Base-by-base conservation (phyloP, 164 flowering plant species). In the Vitis cinerea region DNA sequence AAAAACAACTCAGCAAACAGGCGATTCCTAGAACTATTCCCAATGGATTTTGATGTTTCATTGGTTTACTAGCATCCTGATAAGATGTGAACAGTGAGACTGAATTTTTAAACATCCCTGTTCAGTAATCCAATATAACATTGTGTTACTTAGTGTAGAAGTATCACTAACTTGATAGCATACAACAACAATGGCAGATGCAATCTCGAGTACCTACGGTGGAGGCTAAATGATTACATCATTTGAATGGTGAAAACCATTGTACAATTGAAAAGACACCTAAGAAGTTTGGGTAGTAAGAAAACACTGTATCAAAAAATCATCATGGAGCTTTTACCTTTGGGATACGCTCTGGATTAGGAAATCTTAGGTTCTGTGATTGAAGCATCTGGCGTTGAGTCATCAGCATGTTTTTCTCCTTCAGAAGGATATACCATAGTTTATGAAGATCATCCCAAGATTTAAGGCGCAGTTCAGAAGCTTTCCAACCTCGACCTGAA, bases 331-430 rank as follows among this genome's bases (percentile, higher is more conserved):
- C 13, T 44, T 3, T 9, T 78, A 93, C 99, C 90, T 95, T 93
- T 62, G 99, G 90, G 29, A 91, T 55, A 66, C 97, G 97, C 77
- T 95, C 97, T 31, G 99, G 98, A 83, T 93, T 91, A 19, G 93
- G 92, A 84, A 95, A 95, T 52, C 88, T 79, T 13, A 93, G 80
- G 71, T 91, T 95, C 70, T 93, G 97, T 12, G 97, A 84, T 68
- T 90, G 77, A 65, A 95, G 98, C 97, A 93, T 90, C 83, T 95
- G 98, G 8, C 94, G 84, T 61, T 91, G 99, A 64, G 97, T 88
- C 97, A 95, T 93, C 68, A 95, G 79, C 98, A 95, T 90, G 86
- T 93, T 95, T 74, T 91, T 95, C 84, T 91, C 99, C 85, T 95
- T 93, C 73, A 95, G 72, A 16, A 93, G 85, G 69, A 93, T 97